Base-by-base conservation (phyloP, 805 yeast genomes). In the Nakazawaea sp. region DNA sequence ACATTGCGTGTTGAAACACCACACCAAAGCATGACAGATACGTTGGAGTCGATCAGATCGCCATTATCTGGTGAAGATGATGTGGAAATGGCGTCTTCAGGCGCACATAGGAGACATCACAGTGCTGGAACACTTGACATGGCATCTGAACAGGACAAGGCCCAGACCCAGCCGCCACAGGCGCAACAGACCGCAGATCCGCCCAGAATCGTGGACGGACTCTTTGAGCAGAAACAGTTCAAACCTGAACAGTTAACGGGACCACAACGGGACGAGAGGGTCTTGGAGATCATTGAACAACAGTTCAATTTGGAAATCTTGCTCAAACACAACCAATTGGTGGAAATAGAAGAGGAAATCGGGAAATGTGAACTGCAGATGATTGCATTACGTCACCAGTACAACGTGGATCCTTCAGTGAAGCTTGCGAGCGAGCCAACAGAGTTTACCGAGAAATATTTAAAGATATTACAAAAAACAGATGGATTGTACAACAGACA, bases 251-350 rank as follows among this genome's bases (percentile, higher is more conserved):
- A 24, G 4, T 24, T 35, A 18, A 17, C 34, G 4, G 38, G 34
- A 5, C 20, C 28, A 6, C 19, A 30, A 19, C 23, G 18, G 30
- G 19, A 28, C 5, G 10, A 15, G 19, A 28, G 45, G 58, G 57
- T 32, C 54, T 62, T 26, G 50, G 66, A 30, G 52, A 60, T 35
- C 13, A 45, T 46, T 2, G 46, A 45, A 27, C 60, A 70, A 41
- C 76, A 75, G 45, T 58, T 78, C 15, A 80, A 78, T 49, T 50
- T 78, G 31, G 84, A 78, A 45, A 74, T 78, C 10, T 48, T 80
- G 20, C 55, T 79, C 34, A 78, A 75, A 38, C 81, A 78, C 53
- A 66, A 70, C 40, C 84, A 80, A 50, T 51, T 69, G 31, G 58
- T 64, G 27, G 51, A 67, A 16, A 62, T 76, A 1, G 70, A 73